Conservation (phyloP, 2,329 filamentous ascomycete genomes). For the Didymella glomerata region DNA sequence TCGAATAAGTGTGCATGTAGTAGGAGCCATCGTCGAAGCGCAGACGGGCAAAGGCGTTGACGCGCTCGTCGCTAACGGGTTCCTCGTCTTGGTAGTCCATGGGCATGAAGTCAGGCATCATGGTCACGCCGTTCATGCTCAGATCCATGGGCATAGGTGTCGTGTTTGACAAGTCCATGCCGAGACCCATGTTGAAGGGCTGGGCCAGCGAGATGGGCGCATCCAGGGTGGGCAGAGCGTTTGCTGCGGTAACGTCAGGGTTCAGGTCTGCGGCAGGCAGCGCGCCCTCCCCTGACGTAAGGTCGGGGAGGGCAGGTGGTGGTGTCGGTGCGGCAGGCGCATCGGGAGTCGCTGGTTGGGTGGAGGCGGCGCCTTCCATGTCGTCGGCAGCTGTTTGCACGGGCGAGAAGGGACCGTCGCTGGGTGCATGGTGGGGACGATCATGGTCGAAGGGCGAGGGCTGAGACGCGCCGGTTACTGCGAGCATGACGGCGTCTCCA, state of each 20-base stretch:
- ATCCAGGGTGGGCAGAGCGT: constrained; percentile 30
- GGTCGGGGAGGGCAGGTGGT: constrained; percentile 20
- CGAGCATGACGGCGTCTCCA: constrained; percentile 46
- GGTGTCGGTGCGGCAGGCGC: constrained; percentile 30
- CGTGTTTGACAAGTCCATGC: constrained; percentile 20
- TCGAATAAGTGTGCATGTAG: constrained; percentile 77
- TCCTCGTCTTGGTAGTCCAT: constrained; percentile 23
- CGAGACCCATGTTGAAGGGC: constrained; percentile 23
- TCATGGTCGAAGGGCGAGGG: constrained; percentile 30
- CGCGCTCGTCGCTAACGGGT: constrained; percentile 45
- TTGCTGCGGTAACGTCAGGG: constrained; percentile 13
- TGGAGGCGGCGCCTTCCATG: constrained; percentile 42
- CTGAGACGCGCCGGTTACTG: constrained; percentile 35
- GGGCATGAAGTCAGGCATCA: constrained; percentile 16
- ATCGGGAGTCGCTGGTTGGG: constrained; percentile 29
- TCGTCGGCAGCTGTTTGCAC: constrained; percentile 33
- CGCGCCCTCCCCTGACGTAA: constrained; percentile 9
- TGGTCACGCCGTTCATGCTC: constrained; percentile 23
- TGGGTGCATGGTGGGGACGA: constrained; percentile 37
- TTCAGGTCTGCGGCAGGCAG: constrained; percentile 19
- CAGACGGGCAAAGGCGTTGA: constrained; percentile 71
- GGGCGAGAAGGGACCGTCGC: constrained; percentile 28
- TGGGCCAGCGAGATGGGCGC: constrained; percentile 34
- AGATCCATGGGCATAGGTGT: constrained; percentile 27
- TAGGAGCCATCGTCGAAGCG: constrained; percentile 79